Evolutionary conservation across 768 basidiomycete species (phyloP).

Genomic region (Hygrophoropsis aurantiaca): DNA sequence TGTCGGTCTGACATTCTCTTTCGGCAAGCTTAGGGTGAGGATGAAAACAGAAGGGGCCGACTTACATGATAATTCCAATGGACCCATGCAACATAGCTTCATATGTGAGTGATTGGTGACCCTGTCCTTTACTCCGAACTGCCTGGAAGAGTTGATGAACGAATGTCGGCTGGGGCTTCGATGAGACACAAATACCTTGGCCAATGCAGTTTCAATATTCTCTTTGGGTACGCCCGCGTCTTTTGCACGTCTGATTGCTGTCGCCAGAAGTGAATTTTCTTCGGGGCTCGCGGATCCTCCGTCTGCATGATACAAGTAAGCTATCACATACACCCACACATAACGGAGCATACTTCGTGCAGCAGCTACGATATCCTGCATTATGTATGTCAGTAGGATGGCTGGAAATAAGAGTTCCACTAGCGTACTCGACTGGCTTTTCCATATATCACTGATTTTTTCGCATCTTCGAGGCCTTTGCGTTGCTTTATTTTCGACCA

Average conservation of each 20-base stretch:
- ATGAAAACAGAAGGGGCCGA: conserved; percentile 5
- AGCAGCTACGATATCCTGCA: conserved; percentile 63
- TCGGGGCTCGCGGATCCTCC: conserved; percentile 58
- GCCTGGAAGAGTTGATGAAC: conserved; percentile 33
- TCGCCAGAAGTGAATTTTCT: conserved; percentile 52
- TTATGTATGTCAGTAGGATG: conserved; percentile 2
- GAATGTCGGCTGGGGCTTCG: neutral
- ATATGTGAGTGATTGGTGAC: conserved; percentile 49
- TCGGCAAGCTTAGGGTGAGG: conserved; percentile 21
- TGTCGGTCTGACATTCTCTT: conserved; percentile 66
- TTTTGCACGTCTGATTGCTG: conserved; percentile 55
- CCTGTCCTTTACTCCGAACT: conserved; percentile 47
- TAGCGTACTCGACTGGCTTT: conserved; percentile 53
- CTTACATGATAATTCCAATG: conserved; percentile 67
- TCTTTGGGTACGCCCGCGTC: conserved; percentile 64
- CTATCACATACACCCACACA: neutral
- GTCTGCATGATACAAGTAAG: conserved; percentile 30
- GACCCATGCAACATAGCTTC: conserved; percentile 59
- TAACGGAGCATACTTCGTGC: conserved; percentile 46
- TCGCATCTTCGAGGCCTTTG: conserved; percentile 64
- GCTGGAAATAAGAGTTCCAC: neutral
- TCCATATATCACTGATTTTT: conserved; percentile 57
- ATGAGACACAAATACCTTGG: conserved; percentile 40
- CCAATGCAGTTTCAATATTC: conserved; percentile 63
- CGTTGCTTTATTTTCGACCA: conserved; percentile 79